phyloP scores from a whole-genome alignment of 2,329 filamentous ascomycete species.

The Clonostachys rosea region DNA sequence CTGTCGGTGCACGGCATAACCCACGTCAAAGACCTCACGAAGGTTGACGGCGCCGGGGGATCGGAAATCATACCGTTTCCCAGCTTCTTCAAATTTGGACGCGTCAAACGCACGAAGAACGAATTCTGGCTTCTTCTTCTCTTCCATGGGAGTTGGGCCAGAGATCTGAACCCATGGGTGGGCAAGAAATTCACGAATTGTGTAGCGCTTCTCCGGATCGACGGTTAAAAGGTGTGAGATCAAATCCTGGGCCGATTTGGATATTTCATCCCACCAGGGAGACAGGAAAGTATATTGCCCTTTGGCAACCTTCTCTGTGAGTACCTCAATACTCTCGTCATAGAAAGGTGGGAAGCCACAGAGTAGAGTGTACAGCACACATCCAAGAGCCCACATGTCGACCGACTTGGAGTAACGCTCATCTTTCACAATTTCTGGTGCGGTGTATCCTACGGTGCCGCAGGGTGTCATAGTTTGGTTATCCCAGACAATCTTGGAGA shows the following conservation, averaged over 20 bases:
- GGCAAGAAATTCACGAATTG: constrained; percentile 86
- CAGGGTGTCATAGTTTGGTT: constrained; percentile 99
- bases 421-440: constrained; percentile 97
- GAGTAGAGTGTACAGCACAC: constrained; percentile 92
- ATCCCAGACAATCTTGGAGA: constrained; percentile 98
- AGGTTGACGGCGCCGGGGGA: constrained; percentile 93
- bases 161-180: constrained; percentile 87
- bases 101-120: constrained; percentile 52
- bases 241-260: constrained; percentile 87
- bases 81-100: constrained; percentile 46
- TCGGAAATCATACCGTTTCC: constrained; percentile 83
- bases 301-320: constrained; percentile 95
- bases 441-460: constrained; percentile 95
- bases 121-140: constrained; percentile 46
- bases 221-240: constrained; percentile 92
- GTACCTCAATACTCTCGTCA: constrained; percentile 93
- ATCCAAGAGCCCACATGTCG: constrained; percentile 98
- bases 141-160: constrained; percentile 49
- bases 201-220: constrained; percentile 91
- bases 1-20: constrained; percentile 95
- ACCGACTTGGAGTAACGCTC: constrained; percentile 98
- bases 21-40: constrained; percentile 94
- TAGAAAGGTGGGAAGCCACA: constrained; percentile 99
- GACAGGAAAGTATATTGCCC: constrained; percentile 97
- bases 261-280: constrained; percentile 99